phyloP scores from a whole-genome alignment of 2,329 filamentous ascomycete genomes.

The Epichloe brachyelytri region DNA sequence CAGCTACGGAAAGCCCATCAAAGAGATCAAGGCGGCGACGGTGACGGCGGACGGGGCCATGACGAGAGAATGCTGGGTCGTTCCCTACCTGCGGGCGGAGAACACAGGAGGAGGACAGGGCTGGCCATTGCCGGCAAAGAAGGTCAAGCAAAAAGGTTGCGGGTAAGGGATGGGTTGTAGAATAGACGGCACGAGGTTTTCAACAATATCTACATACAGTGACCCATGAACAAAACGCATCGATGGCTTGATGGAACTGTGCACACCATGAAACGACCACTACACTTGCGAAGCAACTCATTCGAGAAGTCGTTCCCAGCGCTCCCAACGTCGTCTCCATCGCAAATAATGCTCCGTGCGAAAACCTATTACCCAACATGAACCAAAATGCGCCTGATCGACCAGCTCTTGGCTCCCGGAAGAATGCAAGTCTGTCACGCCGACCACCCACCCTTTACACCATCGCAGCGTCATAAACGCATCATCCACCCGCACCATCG shows the following conservation, averaged over 20 bases:
- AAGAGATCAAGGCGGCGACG: slow-evolving; percentile 49
- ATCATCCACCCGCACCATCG: neutral
- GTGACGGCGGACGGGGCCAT: slow-evolving; percentile 23
- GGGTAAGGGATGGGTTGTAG: slow-evolving; percentile 64
- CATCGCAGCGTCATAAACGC: slow-evolving; percentile 3
- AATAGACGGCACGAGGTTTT: slow-evolving; percentile 19
- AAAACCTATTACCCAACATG: no score
- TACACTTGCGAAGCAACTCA: no score
- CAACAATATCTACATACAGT: no score
- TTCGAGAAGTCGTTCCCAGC: no score
- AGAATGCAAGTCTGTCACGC: neutral
- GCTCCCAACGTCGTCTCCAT: no score
- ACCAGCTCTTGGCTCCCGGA: no score
- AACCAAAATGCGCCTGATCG: no score
- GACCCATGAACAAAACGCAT: neutral
- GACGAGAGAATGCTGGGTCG: slow-evolving; percentile 67
- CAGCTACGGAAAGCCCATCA: slow-evolving; percentile 79
- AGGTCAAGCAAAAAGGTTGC: slow-evolving; percentile 68
- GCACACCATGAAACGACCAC: no score
- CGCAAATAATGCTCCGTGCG: no score
- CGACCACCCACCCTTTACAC: neutral
- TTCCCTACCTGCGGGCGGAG: slow-evolving; percentile 63
- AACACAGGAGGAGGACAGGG: slow-evolving; percentile 52
- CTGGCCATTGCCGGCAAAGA: slow-evolving; percentile 78
- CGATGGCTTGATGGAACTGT: no score